These are phyloP conservation scores for Glycine tomentella DNA, from an alignment of 306 rosid genomes.

Conservation along the genomic window DNA sequence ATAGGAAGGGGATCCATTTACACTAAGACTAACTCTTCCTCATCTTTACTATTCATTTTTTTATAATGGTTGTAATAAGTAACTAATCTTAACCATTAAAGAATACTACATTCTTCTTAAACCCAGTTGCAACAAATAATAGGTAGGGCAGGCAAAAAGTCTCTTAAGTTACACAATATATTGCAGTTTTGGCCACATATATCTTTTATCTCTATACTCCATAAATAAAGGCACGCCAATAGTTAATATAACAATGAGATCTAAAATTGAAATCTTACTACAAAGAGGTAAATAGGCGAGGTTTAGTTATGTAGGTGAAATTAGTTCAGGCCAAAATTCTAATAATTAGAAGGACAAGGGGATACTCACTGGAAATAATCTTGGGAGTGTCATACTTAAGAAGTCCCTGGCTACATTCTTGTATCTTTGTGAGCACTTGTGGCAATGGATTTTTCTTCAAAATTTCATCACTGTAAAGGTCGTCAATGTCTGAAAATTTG, in stretches of 20 bases:
- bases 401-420: slow-evolving; percentile 69
- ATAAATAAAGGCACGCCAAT: background rate
- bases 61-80: too few relatives aligned
- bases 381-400: slow-evolving; percentile 77
- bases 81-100: too few relatives aligned
- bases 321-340: background rate
- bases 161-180: background rate
- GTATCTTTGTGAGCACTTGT: slow-evolving; percentile 59
- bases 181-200: background rate
- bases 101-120: too few relatives aligned
- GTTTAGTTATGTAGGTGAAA: background rate
- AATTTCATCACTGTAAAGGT: slow-evolving; percentile 70
- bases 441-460: slow-evolving; percentile 68
- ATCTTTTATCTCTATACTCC: background rate
- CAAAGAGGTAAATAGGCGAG: background rate
- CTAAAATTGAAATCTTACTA: slow-evolving; percentile 1
- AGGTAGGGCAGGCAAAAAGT: background rate
- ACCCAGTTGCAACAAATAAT: too few relatives aligned
- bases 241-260: background rate
- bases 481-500: slow-evolving; percentile 70
- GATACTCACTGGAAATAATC: slow-evolving; percentile 75
- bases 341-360: background rate
- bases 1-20: too few relatives aligned
- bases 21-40: too few relatives aligned
- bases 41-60: too few relatives aligned